Base-by-base conservation (phyloP, 179 eudicot species). In the Silene vulgaris region DNA sequence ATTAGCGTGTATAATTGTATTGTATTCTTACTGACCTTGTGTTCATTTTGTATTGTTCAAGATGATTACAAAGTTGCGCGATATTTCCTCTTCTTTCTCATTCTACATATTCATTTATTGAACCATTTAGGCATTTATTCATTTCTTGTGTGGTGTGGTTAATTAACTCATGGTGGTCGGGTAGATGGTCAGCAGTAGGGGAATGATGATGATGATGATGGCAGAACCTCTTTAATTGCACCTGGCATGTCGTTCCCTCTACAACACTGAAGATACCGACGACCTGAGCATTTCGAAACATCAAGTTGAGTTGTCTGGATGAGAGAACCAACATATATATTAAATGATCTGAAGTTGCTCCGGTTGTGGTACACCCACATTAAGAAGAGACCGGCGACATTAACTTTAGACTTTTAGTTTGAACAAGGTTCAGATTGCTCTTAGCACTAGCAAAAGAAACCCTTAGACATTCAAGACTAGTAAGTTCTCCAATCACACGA, bases 401-500 rank as follows among this genome's bases (percentile, higher is more conserved):
- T 45, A 23, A 23, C 26, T 8, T 67, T 1, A 14, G 45, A 43
- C 64, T 50, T 20, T 76, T 62, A 63, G 75, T 60, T 61, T 23
- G 61, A 54, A 77, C n/a, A 32, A 35, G 60, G 29, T 76, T 69
- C 35, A 30, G 75, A 14, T 21, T 77, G 77, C 61, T 19, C 21
- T 37, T 16, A 61, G 12, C 21, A 60, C 37, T 69, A 50, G 69
- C 21, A 23, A 82, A 78, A 19, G 87, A 80, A 54, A 78, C 67
- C 48, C 80, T 72, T 65, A 86, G 59, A 29, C 84, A 78, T 76
- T 64, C 79, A 35, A 86, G 78, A n/a, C 52, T 3, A 28, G 48
- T 75, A 60, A 86, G 52, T 0, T 65, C 19, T 13, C 63, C 76
- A n/a, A 84, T 78, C 45, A 80, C 69, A 30, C 3, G 0, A 5